Evolutionary conservation across 495 filamentous ascomycete genomes (phyloP).

Genomic region (Eremomyces bilateralis): DNA sequence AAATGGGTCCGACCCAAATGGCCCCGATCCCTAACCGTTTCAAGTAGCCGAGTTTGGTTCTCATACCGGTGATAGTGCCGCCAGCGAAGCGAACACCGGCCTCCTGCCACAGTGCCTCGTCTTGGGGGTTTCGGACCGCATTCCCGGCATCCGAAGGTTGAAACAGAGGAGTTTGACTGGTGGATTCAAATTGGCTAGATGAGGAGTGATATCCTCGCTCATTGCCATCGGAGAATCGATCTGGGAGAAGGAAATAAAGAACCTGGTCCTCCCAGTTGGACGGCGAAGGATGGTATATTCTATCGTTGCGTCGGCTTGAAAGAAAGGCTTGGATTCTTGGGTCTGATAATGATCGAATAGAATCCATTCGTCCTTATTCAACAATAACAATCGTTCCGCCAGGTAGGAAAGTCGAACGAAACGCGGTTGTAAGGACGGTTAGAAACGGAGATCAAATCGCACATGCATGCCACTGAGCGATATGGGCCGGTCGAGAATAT

Average conservation of each 20-base stretch:
- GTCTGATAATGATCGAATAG: too few species aligned
- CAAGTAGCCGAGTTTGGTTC: conserved; percentile 12
- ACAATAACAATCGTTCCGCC: too few species aligned
- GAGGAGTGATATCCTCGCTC: conserved; percentile 5
- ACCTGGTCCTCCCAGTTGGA: conserved; percentile 12
- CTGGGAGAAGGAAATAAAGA: conserved; percentile 13
- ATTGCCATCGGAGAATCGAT: conserved; percentile 10
- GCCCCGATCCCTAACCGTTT: conserved; percentile 10
- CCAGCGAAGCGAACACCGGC: conserved; percentile 7
- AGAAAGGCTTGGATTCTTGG: too few species aligned
- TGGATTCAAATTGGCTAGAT: neutral
- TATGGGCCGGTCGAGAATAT: too few species aligned
- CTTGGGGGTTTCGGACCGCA: conserved; percentile 1
- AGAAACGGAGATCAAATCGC: too few species aligned
- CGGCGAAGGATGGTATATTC: conserved; percentile 7
- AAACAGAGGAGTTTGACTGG: conserved; percentile 2
- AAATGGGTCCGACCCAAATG: conserved; percentile 12
- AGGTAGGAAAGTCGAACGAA: too few species aligned
- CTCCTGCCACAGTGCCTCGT: conserved; percentile 4
- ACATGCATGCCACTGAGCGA: too few species aligned
- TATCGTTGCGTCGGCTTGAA: too few species aligned
- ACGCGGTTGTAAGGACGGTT: too few species aligned
- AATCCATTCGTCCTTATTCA: too few species aligned
- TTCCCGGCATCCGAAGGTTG: conserved; percentile 3
- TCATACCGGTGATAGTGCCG: conserved; percentile 8